Conservation (phyloP, 306 rosid species). For the Crataegus laevigata region DNA sequence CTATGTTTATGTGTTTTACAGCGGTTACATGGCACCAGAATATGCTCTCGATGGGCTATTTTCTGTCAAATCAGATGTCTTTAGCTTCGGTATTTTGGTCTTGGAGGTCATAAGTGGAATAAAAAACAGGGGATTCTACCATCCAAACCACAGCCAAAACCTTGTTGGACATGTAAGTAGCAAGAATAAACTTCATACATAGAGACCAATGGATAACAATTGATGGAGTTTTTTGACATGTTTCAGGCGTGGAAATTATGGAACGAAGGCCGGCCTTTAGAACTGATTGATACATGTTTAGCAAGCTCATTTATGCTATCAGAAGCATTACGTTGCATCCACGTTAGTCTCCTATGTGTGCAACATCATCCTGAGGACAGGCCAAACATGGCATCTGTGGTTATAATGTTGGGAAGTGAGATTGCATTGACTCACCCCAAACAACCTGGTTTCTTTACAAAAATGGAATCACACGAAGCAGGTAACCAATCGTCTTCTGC, state of each 20-base stretch:
- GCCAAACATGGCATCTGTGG: constrained; percentile 43
- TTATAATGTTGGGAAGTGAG: constrained; percentile 40
- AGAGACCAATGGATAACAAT: background rate
- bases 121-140: constrained; percentile 29
- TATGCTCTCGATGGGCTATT: constrained; percentile 43
- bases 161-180: constrained; percentile 51
- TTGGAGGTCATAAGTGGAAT: constrained; percentile 44
- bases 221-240: background rate
- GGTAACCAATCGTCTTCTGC: constrained; percentile 6
- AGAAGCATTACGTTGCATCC: constrained; percentile 29
- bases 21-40: constrained; percentile 62
- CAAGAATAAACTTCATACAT: background rate
- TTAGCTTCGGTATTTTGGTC: constrained; percentile 50
- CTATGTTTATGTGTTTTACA: background rate
- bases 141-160: constrained; percentile 21
- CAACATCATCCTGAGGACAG: constrained; percentile 43
- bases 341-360: constrained; percentile 40
- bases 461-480: background rate
- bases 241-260: constrained; percentile 29
- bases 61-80: constrained; percentile 46
- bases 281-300: constrained; percentile 23
- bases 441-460: constrained; percentile 25
- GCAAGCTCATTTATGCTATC: constrained; percentile 1
- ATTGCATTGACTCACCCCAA: constrained; percentile 33
- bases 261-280: constrained; percentile 19